phyloP scores from a whole-genome alignment of 345 rosid genomes.

The Citrus reticulata region DNA sequence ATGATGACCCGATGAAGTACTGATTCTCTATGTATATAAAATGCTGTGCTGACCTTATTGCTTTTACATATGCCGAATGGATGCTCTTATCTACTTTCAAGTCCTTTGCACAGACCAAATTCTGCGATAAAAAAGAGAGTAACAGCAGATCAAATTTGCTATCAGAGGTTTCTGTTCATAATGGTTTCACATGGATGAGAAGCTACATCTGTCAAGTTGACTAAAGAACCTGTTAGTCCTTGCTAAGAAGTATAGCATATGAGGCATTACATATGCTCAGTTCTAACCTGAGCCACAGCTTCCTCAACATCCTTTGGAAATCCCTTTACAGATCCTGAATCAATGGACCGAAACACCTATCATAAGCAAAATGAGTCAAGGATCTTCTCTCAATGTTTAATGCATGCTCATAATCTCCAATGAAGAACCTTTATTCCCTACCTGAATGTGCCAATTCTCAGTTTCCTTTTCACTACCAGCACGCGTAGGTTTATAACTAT shows the following conservation, averaged over 20 bases:
- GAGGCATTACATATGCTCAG: not conserved
- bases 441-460: constrained; percentile 77
- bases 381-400: not conserved
- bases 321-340: constrained; percentile 72
- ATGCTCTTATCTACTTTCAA: constrained; percentile 67
- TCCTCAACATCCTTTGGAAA: constrained; percentile 51
- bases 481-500: constrained; percentile 32
- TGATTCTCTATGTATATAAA: constrained; percentile 73
- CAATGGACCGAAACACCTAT: constrained; percentile 69
- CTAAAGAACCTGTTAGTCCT: not conserved
- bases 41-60: constrained; percentile 74
- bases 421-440: constrained; percentile 7
- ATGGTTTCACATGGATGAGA: not conserved
- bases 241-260: not conserved
- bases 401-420: not conserved
- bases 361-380: not conserved
- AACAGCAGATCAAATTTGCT: not conserved
- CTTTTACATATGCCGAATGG: constrained; percentile 60
- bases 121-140: constrained; percentile 26
- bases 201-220: not conserved
- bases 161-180: not conserved
- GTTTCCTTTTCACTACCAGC: constrained; percentile 46
- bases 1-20: constrained; percentile 69
- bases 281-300: constrained; percentile 50
- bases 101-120: constrained; percentile 58